A percentile compares a stretch with the other conserved stretches of the same genome.
Conservation (phyloP, 495 filamentous ascomycete species). For the Penicillium turbatum region DNA sequence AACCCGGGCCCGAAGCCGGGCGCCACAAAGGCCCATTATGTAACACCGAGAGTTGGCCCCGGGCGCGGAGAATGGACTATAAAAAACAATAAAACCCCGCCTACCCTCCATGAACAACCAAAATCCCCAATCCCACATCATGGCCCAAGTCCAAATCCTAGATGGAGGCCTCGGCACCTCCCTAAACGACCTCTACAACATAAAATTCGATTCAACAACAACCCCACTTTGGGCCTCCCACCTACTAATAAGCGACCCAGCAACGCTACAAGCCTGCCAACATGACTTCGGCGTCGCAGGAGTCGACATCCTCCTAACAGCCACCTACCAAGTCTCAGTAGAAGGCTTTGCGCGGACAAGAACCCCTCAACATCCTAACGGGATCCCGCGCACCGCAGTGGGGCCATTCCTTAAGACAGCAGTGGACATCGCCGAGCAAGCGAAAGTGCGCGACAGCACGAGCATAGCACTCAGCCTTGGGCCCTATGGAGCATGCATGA, state of each 20-base stretch:
- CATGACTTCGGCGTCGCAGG: conserved; percentile 49
- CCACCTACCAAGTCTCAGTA: conserved; percentile 59
- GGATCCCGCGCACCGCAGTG: conserved; percentile 23
- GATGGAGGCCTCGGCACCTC: conserved; percentile 66
- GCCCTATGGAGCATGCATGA: conserved; percentile 62
- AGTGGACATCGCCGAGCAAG: conserved; percentile 32
- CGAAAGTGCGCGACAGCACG: conserved; percentile 20
- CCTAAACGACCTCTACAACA: conserved; percentile 51
- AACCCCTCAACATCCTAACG: conserved; percentile 17
- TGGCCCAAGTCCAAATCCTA: conserved; percentile 45
- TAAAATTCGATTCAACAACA: conserved; percentile 38
- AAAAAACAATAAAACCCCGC: conserved; percentile 9
- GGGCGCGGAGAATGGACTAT: not conserved
- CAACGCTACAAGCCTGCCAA: conserved; percentile 50
- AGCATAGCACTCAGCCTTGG: conserved; percentile 53
- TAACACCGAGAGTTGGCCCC: not conserved
- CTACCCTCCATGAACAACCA: not conserved
- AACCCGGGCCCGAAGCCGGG: conserved; percentile 12
- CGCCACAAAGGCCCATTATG: conserved; percentile 6
- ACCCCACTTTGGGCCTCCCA: conserved; percentile 65
- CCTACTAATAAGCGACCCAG: conserved; percentile 48
- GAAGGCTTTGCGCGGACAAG: conserved; percentile 49
- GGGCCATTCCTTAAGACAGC: conserved; percentile 21
- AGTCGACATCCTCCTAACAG: conserved; percentile 57
- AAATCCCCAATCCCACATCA: conserved; percentile 1